Evolutionary conservation across 148 eudicot genomes (phyloP).

Genomic region (Chenopodium album): DNA sequence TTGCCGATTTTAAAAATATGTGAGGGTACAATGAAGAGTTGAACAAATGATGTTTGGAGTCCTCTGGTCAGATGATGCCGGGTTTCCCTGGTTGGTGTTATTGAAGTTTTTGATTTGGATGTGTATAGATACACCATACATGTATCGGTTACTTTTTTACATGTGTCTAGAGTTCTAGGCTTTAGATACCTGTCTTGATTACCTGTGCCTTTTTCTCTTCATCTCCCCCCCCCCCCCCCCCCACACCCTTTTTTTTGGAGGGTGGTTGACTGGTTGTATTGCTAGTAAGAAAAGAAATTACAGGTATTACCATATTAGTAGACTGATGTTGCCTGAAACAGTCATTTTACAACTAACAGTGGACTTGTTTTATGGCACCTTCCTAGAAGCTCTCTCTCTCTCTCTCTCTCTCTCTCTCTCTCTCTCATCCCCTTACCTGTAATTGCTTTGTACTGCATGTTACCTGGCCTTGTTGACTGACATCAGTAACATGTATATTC

Average conservation of each 20-base stretch:
- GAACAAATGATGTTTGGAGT: not conserved
- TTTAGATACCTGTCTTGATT: not conserved
- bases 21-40: not conserved
- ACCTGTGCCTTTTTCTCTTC: not conserved
- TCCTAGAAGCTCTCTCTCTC: not conserved
- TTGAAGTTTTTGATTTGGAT: not conserved
- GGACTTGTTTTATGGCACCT: not conserved
- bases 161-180: not conserved
- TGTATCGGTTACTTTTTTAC: not conserved
- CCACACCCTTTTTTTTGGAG: not conserved
- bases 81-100: not conserved
- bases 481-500: not conserved
- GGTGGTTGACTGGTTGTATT: not conserved
- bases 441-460: not conserved
- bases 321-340: conserved; percentile 11
- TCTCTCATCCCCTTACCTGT: not conserved
- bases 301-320: not conserved
- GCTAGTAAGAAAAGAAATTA: not conserved
- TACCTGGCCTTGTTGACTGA: not conserved
- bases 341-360: not conserved
- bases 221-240: too few species aligned
- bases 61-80: not conserved
- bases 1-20: not conserved
- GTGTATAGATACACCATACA: too few species aligned
- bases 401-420: not conserved